Evolutionary conservation across 139 green algal genomes (phyloP).

Genomic region (Ettlia oleoabundans): DNA sequence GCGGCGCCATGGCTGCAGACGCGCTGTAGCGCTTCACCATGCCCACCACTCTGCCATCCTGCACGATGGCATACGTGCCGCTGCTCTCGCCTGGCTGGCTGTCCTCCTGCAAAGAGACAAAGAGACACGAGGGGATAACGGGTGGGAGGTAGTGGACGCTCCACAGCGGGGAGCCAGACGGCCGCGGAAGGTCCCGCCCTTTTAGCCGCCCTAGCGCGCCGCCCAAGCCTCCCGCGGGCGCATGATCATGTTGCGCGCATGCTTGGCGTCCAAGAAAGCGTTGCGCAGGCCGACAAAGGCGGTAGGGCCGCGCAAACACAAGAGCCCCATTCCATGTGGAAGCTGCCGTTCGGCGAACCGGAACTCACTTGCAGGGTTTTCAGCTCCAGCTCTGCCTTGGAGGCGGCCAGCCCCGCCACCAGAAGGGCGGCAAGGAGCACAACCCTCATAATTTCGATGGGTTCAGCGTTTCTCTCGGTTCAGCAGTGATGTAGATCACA

Average conservation of each 20-base stretch:
- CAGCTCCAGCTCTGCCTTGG: not conserved
- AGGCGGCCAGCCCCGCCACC: not conserved
- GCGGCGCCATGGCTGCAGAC: not conserved
- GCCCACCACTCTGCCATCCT: constrained; percentile 17
- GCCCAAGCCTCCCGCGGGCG: too few species aligned
- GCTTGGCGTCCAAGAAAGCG: too few species aligned
- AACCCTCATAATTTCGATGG: too few species aligned
- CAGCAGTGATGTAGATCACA: too few species aligned
- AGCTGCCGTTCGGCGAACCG: too few species aligned
- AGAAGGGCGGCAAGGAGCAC: not conserved
- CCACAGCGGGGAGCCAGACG: too few species aligned
- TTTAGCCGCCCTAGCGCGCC: too few species aligned
- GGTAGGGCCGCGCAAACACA: not conserved
- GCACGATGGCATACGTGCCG: constrained; percentile 17
- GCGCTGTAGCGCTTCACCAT: constrained; percentile 10
- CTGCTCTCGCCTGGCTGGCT: not conserved
- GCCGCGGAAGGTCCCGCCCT: too few species aligned
- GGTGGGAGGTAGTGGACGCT: not conserved
- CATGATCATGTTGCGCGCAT: too few species aligned
- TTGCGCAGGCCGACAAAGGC: not conserved
- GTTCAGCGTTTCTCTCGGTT: too few species aligned
- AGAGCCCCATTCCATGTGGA: not conserved
- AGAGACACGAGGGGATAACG: not conserved
- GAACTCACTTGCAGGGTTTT: not conserved
- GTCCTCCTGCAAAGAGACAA: not conserved